phyloP scores from a whole-genome alignment of 768 basidiomycete genomes.

The Pleurotus djamor region DNA sequence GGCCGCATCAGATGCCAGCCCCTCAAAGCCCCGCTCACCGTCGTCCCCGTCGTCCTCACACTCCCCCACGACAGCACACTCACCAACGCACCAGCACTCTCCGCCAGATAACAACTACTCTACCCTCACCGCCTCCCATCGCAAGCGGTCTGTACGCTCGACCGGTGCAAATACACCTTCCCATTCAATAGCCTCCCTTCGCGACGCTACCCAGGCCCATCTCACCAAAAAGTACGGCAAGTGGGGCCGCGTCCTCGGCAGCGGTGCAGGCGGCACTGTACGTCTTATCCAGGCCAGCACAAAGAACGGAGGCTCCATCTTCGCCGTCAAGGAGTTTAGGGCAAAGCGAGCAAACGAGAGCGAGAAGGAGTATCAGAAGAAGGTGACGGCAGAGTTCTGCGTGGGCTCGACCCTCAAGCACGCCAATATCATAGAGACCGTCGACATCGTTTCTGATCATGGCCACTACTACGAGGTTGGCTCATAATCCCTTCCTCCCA shows the following conservation, averaged over 20 bases:
- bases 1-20: conserved; percentile 31
- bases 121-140: conserved; percentile 7
- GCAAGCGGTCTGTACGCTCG: conserved; percentile 15
- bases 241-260: conserved; percentile 94
- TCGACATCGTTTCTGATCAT: conserved; percentile 97
- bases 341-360: conserved; percentile 86
- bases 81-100: conserved; percentile 16
- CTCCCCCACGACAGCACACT: conserved; percentile 19
- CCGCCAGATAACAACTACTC: conserved; percentile 10
- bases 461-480: conserved; percentile 98
- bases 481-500: neutral
- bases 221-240: conserved; percentile 99
- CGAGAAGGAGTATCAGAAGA: conserved; percentile 99
- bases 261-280: conserved; percentile 98
- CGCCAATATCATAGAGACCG: conserved; percentile 94
- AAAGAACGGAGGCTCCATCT: conserved; percentile 83
- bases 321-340: conserved; percentile 97
- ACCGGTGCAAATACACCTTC: conserved; percentile 19
- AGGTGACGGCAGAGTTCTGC: conserved; percentile 98
- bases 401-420: conserved; percentile 95
- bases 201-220: conserved; percentile 85
- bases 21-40: conserved; percentile 31
- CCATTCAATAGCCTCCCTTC: conserved; percentile 56
- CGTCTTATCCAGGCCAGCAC: conserved; percentile 85
- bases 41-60: conserved; percentile 27